These are phyloP conservation scores for Pichia gijzeniarum DNA, from an alignment of 805 yeast genomes.

Conservation along the genomic window DNA sequence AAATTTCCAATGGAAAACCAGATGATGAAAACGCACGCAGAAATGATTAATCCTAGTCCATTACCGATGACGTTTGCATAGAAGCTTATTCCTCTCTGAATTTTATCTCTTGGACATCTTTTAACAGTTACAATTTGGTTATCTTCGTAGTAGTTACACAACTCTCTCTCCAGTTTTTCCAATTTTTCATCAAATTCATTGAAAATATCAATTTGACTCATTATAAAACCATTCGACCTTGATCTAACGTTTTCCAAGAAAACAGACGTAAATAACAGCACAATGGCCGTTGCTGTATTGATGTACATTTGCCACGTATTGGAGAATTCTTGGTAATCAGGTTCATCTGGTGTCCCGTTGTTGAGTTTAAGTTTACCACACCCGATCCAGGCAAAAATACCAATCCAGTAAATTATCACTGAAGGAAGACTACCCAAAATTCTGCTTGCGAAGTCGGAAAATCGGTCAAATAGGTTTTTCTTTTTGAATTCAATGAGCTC, in stretches of 20 bases:
- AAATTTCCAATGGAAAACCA: slow-evolving; percentile 35
- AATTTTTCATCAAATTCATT: slow-evolving; percentile 26
- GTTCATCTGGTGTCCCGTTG: slow-evolving; percentile 7
- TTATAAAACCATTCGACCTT: slow-evolving; percentile 30
- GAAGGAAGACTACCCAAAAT: slow-evolving; percentile 30
- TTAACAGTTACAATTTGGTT: slow-evolving; percentile 29
- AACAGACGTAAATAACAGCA: slow-evolving; percentile 30
- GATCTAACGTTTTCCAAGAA: slow-evolving; percentile 36
- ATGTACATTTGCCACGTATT: slow-evolving; percentile 37
- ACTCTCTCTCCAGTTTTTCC: slow-evolving; percentile 17
- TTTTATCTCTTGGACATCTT: slow-evolving; percentile 13
- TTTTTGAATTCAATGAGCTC: slow-evolving; percentile 11
- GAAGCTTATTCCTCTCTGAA: slow-evolving; percentile 17
- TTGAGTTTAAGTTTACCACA: slow-evolving; percentile 28
- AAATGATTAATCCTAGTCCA: slow-evolving; percentile 34
- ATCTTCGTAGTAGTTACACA: slow-evolving; percentile 9
- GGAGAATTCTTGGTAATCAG: slow-evolving; percentile 23
- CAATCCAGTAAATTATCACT: slow-evolving; percentile 33
- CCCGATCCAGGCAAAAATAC: slow-evolving; percentile 34
- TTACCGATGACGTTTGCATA: slow-evolving; percentile 40
- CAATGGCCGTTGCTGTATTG: slow-evolving; percentile 37
- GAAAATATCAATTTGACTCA: slow-evolving; percentile 17
- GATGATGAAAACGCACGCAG: slow-evolving; percentile 28
- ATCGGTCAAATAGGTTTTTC: slow-evolving; percentile 31
- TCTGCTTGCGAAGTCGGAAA: slow-evolving; percentile 23